Evolutionary conservation across 495 filamentous ascomycete genomes (phyloP).

Genomic region (Evernia prunastri): DNA sequence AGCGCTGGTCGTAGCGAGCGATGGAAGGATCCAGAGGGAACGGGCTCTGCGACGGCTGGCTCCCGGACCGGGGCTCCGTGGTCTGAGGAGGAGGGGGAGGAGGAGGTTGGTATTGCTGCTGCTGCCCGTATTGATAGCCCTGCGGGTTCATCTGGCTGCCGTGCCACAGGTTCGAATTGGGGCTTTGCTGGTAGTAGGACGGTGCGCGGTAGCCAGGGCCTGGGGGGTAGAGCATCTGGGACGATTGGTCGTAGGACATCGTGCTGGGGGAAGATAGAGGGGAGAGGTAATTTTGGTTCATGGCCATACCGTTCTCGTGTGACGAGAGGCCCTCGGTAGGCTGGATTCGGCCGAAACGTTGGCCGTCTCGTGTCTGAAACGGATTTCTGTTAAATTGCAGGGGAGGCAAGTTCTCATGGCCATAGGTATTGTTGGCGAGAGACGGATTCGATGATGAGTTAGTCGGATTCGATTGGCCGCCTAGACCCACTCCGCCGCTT

Average conservation of each 20-base stretch:
- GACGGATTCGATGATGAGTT: not conserved
- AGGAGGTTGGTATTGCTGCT: too few relatives aligned
- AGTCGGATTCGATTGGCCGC: not conserved
- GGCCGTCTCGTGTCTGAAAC: not conserved
- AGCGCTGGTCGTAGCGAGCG: not conserved
- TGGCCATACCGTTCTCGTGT: not conserved
- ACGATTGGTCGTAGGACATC: not conserved
- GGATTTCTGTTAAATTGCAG: not conserved
- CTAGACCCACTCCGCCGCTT: not conserved
- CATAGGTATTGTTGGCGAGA: not conserved
- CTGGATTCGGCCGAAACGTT: not conserved
- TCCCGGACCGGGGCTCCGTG: not conserved
- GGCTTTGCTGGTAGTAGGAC: not conserved
- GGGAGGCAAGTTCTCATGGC: not conserved
- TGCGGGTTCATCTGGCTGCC: not conserved
- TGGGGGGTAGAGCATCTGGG: not conserved
- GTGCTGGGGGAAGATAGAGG: not conserved
- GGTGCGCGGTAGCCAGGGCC: not conserved
- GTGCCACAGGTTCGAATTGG: not conserved
- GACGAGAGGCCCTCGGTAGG: not conserved
- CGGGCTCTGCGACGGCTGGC: not conserved
- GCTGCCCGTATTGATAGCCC: not conserved
- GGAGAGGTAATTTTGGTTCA: not conserved
- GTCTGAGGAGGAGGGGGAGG: not conserved
- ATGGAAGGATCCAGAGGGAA: not conserved